Base-by-base conservation (phyloP, 2,329 filamentous ascomycete species). In the Fusarium bulbicola region DNA sequence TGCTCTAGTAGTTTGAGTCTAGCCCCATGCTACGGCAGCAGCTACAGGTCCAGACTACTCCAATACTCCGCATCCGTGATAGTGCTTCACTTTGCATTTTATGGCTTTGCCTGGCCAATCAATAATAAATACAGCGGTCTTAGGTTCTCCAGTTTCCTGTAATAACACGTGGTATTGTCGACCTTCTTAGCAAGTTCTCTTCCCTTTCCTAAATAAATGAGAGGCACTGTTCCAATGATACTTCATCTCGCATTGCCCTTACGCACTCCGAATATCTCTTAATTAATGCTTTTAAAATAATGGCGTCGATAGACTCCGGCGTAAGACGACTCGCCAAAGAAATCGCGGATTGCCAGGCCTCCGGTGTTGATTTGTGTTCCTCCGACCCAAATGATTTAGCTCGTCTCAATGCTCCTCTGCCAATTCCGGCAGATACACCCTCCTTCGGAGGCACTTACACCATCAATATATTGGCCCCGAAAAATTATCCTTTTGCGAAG, bases 341-440 rank as follows among this genome's bases (percentile, higher is more conserved):
- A 20, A 0, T 26, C 3, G 8, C 7, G 3, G 49, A 52, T 0
- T 26, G 18, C 16, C 13, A 36, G 2, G 1, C 26, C 5, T 21
- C 16, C 9, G 34, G 32, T 8, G 7, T 36, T 21, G 7, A 52
- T 5, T 5, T 26, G 18, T n/a, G 9, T 7, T 13, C 16, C 11
- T 11, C 6, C 18, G 5, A 21, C n/a, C 2, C 1, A 6, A 12
- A 0, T 20, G n/a, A 26, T 15, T 21, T 36, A 7, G 8, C n/a
- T 15, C 32, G 15, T 26, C 49, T 52, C 2, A 4, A 12, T 9
- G 49, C 32, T 21, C 16, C 18, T 12, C n/a, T 52, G n/a, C 9
- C 49, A 21, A 9, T 26, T 20, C 32, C 32, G 7, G 5, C 32
- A 15, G 13, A 11, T 12, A 52, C 32, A 21, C n/a, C 49, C 0